Evolutionary conservation across 306 rosid species (phyloP).

Genomic region (Begonia masoniana): DNA sequence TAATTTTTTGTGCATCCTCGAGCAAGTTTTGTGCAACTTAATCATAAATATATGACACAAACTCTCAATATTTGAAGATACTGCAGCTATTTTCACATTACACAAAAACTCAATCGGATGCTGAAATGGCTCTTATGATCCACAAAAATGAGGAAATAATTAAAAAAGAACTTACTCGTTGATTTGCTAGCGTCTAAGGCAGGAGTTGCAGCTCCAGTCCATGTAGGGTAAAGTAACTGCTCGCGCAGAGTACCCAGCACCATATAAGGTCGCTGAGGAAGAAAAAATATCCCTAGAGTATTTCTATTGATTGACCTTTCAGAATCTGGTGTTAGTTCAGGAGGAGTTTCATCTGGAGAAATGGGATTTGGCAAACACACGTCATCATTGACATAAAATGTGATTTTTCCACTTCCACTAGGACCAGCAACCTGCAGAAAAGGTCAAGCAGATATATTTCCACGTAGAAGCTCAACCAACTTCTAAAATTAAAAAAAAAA

Average conservation of each 20-base stretch:
- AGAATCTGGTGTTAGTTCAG: constrained; percentile 12
- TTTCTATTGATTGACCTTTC: constrained; percentile 32
- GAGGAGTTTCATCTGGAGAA: constrained; percentile 24
- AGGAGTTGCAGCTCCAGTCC: constrained; percentile 49
- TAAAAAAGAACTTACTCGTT: constrained; percentile 22
- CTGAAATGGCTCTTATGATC: not conserved
- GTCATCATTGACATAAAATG: constrained; percentile 43
- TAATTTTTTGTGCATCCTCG: too few species aligned
- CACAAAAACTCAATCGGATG: not conserved
- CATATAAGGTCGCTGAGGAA: constrained; percentile 98
- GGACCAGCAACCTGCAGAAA: constrained; percentile 67
- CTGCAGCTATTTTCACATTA: too few species aligned
- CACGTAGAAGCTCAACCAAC: not conserved
- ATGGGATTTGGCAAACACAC: constrained; percentile 16
- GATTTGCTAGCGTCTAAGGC: constrained; percentile 19
- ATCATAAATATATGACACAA: too few species aligned
- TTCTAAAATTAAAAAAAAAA: not conserved
- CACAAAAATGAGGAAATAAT: too few species aligned
- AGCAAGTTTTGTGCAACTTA: too few species aligned
- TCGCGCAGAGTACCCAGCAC: constrained; percentile 91
- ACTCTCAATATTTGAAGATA: too few species aligned
- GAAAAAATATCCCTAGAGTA: constrained; percentile 54
- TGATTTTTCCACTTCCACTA: constrained; percentile 74
- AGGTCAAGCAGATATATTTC: not conserved
- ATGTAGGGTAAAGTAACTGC: constrained; percentile 84